Evolutionary conservation across 176 grass and related monocot genomes (phyloP).

Genomic region (Oropetium thomaeum): DNA sequence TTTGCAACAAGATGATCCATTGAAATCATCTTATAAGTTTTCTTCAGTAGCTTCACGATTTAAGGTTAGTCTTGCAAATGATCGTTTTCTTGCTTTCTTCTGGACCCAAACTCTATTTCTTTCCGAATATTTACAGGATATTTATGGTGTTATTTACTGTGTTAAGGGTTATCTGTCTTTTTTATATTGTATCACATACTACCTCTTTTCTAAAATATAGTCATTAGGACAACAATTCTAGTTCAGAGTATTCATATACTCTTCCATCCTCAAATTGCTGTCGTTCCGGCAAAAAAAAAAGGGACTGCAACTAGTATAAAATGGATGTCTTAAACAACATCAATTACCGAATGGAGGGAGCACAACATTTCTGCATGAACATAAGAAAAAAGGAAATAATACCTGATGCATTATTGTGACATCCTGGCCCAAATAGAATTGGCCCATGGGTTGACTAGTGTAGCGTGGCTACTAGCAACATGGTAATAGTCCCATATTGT

Average conservation of each 20-base stretch:
- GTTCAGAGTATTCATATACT: too few relatives aligned
- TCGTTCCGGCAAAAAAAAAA: too few relatives aligned
- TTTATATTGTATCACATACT: too few relatives aligned
- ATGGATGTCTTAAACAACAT: too few relatives aligned
- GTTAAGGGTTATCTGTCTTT: constrained; percentile 14
- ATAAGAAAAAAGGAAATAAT: constrained; percentile 16
- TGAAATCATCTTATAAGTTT: constrained; percentile 92
- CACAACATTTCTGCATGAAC: neutral
- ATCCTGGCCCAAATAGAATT: too few relatives aligned
- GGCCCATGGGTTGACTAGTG: too few relatives aligned
- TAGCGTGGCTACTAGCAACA: too few relatives aligned
- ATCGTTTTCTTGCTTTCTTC: constrained; percentile 25
- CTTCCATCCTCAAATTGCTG: too few relatives aligned
- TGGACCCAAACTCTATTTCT: neutral
- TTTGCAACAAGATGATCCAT: constrained; percentile 68
- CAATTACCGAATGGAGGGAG: neutral
- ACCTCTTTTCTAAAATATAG: too few relatives aligned
- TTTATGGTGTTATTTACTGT: neutral
- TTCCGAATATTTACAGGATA: neutral
- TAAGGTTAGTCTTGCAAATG: constrained; percentile 51
- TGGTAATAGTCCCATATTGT: too few relatives aligned
- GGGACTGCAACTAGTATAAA: too few relatives aligned
- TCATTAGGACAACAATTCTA: too few relatives aligned
- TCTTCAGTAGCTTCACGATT: constrained; percentile 91
- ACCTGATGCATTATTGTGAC: neutral